Base-by-base conservation (phyloP, 108 stramenopile genomes). In the Cyclotella atomus region DNA sequence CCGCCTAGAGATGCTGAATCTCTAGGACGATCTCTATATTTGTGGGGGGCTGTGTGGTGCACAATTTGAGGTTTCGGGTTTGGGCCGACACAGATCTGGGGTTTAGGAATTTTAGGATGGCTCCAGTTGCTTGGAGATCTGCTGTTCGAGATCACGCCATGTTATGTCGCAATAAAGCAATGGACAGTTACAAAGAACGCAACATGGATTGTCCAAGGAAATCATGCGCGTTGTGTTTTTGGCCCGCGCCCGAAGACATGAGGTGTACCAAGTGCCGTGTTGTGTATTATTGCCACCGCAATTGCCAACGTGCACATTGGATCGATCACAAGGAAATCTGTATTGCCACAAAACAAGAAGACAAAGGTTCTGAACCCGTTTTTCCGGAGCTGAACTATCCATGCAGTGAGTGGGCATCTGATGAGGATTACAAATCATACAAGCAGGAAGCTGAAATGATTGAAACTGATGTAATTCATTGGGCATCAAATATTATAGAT, bases 161-260 rank as follows among this genome's bases (percentile, higher is more conserved):
- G 12, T 9, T 9, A 9, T 41, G 38, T 41, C 38, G 38, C 38
- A 12, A 41, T 41, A 17, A 6, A 16, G 67, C 67, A 21, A 27
- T 53, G 67, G 47, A 25, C 15, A 50, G 34, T 36, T 68, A 24
- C 19, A 17, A 53, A 8, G 67, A 68, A 47, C 33, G 67, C 10
- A 56, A 56, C 23, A 52, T 68, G n/a, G 54, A 46, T 4, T 8
- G 67, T 46, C 67, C 67, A 17, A 68, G 34, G 34, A 68, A 68
- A 47, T 53, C 50, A 20, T 68, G 67, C 33, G 50, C 67, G n/a
- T 23, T 68, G 54, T 68, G 67, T 50, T 68, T 68, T 56, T 68
- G 67, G 67, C 50, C 49, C 2, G 67, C 54, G 5, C 50, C 30
- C 25, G n/a, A 27, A 41, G 38, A 41, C 12, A 9, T 12, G 17